Evolutionary conservation across 2,329 filamentous ascomycete species (phyloP).

Genomic region (Fusarium pseudoanthophilum): DNA sequence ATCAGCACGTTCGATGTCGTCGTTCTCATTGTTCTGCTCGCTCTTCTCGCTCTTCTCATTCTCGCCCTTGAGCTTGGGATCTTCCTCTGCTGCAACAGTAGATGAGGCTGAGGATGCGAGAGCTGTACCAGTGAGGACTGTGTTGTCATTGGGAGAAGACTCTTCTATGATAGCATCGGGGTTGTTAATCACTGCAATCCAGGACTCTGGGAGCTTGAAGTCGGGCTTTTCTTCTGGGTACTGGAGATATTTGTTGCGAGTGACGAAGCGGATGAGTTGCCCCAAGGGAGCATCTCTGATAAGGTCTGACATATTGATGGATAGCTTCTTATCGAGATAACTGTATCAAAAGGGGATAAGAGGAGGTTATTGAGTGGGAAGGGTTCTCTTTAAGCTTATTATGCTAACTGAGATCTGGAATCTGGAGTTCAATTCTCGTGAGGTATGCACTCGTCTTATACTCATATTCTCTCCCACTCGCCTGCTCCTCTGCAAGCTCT

Average conservation of each 20-base stretch:
- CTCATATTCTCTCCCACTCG: not conserved
- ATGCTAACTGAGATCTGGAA: not conserved
- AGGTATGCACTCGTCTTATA: constrained; percentile 35
- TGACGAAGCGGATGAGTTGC: constrained; percentile 66
- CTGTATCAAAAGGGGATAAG: not conserved
- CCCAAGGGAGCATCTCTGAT: constrained; percentile 68
- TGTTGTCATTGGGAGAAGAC: constrained; percentile 9
- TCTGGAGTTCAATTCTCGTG: not conserved
- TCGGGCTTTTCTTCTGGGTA: constrained; percentile 69
- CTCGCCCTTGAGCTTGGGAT: constrained; percentile 23
- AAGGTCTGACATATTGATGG: constrained; percentile 44
- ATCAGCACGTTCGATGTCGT: constrained; percentile 24
- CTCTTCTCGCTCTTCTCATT: constrained; percentile 3
- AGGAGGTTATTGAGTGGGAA: not conserved
- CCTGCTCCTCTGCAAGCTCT: not conserved
- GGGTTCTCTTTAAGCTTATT: constrained; percentile 15
- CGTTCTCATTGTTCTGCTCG: constrained; percentile 16
- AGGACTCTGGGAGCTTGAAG: constrained; percentile 61
- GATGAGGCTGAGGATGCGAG: constrained; percentile 41
- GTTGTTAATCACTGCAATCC: constrained; percentile 51
- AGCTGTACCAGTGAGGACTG: constrained; percentile 21
- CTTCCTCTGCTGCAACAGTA: constrained; percentile 31
- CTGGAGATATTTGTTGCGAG: constrained; percentile 62
- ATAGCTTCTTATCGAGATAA: not conserved
- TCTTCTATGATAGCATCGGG: constrained; percentile 37